Percentiles rank a stretch among this genome's conserved stretches.
These are phyloP conservation scores for Calycina marina DNA, from an alignment of 2,329 filamentous ascomycete genomes.

Conservation along the genomic window DNA sequence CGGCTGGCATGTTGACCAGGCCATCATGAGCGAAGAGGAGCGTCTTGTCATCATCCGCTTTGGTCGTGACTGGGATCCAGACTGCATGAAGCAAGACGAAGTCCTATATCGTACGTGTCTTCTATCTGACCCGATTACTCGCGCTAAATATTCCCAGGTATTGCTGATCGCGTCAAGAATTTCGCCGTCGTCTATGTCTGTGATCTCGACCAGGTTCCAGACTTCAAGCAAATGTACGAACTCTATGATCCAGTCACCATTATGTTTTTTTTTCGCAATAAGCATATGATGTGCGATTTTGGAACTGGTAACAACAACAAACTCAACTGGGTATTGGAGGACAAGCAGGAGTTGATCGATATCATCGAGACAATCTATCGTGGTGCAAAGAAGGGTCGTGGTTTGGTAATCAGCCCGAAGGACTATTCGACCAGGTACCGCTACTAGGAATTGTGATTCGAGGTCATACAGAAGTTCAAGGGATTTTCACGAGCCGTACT, in stretches of 20 bases:
- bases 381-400: slow-evolving; percentile 94
- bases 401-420: slow-evolving; percentile 92
- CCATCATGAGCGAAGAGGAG: slow-evolving; percentile 79
- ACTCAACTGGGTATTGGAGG: slow-evolving; percentile 88
- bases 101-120: slow-evolving; percentile 58
- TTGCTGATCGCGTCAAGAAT: slow-evolving; percentile 87
- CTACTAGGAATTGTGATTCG: no score
- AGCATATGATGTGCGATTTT: slow-evolving; percentile 98
- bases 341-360: slow-evolving; percentile 97
- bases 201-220: slow-evolving; percentile 79
- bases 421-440: slow-evolving; percentile 54
- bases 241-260: slow-evolving; percentile 84
- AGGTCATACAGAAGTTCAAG: no score
- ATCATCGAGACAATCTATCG: slow-evolving; percentile 97
- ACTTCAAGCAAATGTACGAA: slow-evolving; percentile 95
- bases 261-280: slow-evolving; percentile 98
- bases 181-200: slow-evolving; percentile 86
- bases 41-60: slow-evolving; percentile 89
- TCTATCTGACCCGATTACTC: background rate
- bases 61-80: slow-evolving; percentile 70
- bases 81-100: slow-evolving; percentile 76
- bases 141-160: slow-evolving; percentile 28
- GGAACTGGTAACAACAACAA: slow-evolving; percentile 99
- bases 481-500: no score
- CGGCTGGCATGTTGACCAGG: slow-evolving; percentile 97